A percentile compares a stretch with the other conserved stretches of the same genome.
Conservation (phyloP, 164 flowering plant species). For the Magnolia officinalis region DNA sequence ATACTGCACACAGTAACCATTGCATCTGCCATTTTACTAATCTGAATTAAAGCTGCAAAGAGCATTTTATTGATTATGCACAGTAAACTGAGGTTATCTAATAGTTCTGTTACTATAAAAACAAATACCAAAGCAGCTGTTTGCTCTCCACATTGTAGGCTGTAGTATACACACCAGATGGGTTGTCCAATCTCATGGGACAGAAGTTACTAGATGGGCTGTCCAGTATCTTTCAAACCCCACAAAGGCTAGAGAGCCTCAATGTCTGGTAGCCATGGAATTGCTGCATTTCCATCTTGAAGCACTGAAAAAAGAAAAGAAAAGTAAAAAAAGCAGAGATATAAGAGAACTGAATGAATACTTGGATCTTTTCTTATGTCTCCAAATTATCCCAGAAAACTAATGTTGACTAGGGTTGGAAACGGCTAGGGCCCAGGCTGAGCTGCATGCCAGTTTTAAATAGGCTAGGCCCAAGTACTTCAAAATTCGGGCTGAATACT, state of each 20-base stretch:
- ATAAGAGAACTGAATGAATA: no score
- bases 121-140: not conserved
- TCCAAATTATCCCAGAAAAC: no score
- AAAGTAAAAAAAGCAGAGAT: not conserved
- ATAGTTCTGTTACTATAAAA: not conserved
- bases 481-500: no score
- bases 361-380: no score
- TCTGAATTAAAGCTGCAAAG: not conserved
- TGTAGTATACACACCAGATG: not conserved
- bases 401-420: no score
- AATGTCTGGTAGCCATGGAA: constrained; percentile 13
- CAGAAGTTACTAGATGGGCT: not conserved
- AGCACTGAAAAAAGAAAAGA: not conserved
- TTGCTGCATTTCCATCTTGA: constrained; percentile 2
- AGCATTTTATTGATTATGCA: not conserved
- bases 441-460: no score
- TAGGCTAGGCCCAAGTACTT: no score
- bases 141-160: not conserved
- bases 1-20: no score
- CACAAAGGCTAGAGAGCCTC: not conserved
- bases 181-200: not conserved
- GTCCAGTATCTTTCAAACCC: not conserved
- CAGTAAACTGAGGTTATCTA: not conserved
- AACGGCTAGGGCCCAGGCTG: no score
- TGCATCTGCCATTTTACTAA: no score